Conservation (phyloP, 2,329 filamentous ascomycete genomes). For the Calonectria pseudoturangicola region DNA sequence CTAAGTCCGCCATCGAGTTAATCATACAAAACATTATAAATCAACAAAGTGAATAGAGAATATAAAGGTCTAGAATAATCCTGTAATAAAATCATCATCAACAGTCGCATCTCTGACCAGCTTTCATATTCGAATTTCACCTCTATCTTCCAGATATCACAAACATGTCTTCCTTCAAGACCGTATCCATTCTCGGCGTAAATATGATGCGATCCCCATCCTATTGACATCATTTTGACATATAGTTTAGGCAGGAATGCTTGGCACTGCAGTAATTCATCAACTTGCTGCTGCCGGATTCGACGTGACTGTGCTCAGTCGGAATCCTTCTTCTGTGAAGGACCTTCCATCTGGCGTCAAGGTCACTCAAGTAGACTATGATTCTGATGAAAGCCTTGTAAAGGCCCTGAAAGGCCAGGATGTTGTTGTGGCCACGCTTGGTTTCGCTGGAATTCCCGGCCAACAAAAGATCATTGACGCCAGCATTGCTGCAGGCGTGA, state of each 20-base stretch:
- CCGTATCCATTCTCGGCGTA: constrained; percentile 1
- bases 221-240: background rate
- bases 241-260: background rate
- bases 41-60: no score
- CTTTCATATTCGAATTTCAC: no score
- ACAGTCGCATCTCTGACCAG: background rate
- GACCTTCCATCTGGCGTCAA: background rate
- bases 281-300: constrained; percentile 2
- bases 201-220: no score
- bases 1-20: background rate
- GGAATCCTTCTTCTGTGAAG: background rate
- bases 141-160: background rate
- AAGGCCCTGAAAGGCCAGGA: background rate
- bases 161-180: constrained; percentile 9
- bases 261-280: background rate
- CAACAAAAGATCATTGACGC: background rate
- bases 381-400: background rate
- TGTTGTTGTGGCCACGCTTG: background rate
- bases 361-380: background rate
- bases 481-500: background rate
- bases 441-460: background rate
- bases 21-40: no score
- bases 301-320: constrained; percentile 7
- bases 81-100: background rate
- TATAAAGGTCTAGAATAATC: background rate